phyloP scores from a whole-genome alignment of 331 rosid genomes.

The Pyracantha coccinea region DNA sequence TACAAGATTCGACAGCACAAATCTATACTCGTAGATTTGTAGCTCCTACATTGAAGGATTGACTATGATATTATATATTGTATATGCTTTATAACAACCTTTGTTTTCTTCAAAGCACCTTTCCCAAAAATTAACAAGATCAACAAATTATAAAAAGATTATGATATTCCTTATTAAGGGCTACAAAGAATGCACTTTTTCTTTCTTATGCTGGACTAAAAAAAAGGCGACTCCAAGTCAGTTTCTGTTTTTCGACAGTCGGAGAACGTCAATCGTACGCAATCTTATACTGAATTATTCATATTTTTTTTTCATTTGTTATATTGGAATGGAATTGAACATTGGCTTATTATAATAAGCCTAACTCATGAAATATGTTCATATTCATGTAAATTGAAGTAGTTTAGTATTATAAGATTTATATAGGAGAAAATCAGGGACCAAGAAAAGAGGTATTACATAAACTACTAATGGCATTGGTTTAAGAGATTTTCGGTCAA shows the following conservation, averaged over 20 bases:
- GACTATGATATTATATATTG: not conserved
- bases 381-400: too few species aligned
- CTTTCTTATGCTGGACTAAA: too few species aligned
- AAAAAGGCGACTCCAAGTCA: too few species aligned
- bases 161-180: not conserved
- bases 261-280: too few species aligned
- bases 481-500: not conserved
- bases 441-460: not conserved
- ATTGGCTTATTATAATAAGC: too few species aligned
- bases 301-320: too few species aligned
- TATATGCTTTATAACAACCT: not conserved
- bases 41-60: not conserved
- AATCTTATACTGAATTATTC: too few species aligned
- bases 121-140: not conserved
- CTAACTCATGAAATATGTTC: too few species aligned
- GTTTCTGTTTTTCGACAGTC: rapidly evolving
- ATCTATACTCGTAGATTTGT: not conserved
- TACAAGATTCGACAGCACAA: not conserved
- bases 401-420: too few species aligned
- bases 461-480: not conserved
- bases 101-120: not conserved
- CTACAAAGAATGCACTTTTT: not conserved
- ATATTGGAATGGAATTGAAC: too few species aligned
- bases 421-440: not conserved
- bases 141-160: not conserved